Evolutionary conservation across 148 eudicot genomes (phyloP), one percentile per base, ranked within the genome.

Genomic region (Heliosperma pusillum): DNA sequence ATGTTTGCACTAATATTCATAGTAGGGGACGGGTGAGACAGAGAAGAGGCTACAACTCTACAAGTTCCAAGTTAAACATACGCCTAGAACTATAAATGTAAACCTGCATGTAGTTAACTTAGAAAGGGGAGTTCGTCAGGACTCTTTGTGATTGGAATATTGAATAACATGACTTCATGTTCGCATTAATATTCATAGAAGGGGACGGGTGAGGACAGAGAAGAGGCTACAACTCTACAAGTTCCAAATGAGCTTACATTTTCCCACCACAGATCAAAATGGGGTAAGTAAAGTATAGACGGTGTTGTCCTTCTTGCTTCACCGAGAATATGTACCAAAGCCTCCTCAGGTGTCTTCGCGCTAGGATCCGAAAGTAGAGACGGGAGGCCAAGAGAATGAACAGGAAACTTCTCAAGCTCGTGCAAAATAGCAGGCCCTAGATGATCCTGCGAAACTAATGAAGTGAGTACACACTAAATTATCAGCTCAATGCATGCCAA

Each of bases 291-390:
- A 70, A 95, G 92, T 76, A 96, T 85, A 60, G 97, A 92, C 16
- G 99, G 99, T 36, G 93, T 90, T 57, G 90, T 90, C 85, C 99
- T 92, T 84, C 99, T 89, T 47, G 97, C 97, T 89, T 96, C 99
- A 80, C 93, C 83, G 87, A 96, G 85, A 77, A 96, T 85, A 80
- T 96, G 99, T 61, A 96, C 99, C 84, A 96, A 79, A 63, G 99
- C 99, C 78, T 96, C 99, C 82, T 96, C 99, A 72, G 99, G 93
- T 55, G 97, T 92, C 85, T 96, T 96, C 60, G 99, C 99, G 82
- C 97, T 89, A 65, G 99, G 97, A 83, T 96, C 99, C 70, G 99
- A 96, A 71, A 96, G 99, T 71, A 96, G 89, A 70, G 99, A 92
- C 12, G 99, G 90, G 74, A 96, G 94, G 57, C 94, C 99, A 69